Evolutionary conservation across 2,329 filamentous ascomycete species (phyloP), one percentile per base, ranked within the genome.

Genomic region (Trichoderma lentiforme): DNA sequence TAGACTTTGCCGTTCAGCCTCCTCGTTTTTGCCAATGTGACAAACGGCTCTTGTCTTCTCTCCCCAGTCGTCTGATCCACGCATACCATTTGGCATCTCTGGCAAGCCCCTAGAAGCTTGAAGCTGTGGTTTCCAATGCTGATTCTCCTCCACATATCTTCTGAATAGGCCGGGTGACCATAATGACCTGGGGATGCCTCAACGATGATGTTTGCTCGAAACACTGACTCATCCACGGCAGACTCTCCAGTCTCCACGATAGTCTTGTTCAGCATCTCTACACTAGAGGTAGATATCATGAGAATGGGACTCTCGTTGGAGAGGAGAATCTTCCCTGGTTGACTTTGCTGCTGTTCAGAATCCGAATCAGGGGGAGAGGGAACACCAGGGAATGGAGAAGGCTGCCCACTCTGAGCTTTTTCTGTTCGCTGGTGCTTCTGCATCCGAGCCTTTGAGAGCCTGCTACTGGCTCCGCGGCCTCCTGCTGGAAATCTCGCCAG

Each of bases 281-380:
- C 87, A 75, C 94, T 98, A 11, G 92, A 90, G 69, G 89, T 87
- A 24, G 93, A 94, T 71, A 98, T 91, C 61, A 93, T 88, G 0
- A 99, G 87, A 58, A 99, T 97, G 0, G 96, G 95, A 68, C 94
- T 97, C 81, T 98, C 96, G 79, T 99, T 99, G 28, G 95, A 93
- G 3, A 99, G 84, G 0, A 96, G 83, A 39, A 98, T 94, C 4
- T 90, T 86, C 80, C 69, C 80, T 71, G 75, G 77, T 76, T 74
- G 62, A 11, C 30, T 43, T 24, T 68, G 73, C 26, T 68, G 73
- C 24, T 78, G 76, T 57, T 90, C 84, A 30, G 82, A 83, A 73
- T 89, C 88, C 0, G 89, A 91, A 64, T 90, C 88, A 2, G 86
- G 85, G 9, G 86, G 87, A 24, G 86, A 88, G 21, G 86, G 86